A percentile compares a stretch with the other conserved stretches of the same genome.
These are phyloP conservation scores for Avena insularis DNA, from an alignment of 176 grass and related monocot species.

Conservation along the genomic window DNA sequence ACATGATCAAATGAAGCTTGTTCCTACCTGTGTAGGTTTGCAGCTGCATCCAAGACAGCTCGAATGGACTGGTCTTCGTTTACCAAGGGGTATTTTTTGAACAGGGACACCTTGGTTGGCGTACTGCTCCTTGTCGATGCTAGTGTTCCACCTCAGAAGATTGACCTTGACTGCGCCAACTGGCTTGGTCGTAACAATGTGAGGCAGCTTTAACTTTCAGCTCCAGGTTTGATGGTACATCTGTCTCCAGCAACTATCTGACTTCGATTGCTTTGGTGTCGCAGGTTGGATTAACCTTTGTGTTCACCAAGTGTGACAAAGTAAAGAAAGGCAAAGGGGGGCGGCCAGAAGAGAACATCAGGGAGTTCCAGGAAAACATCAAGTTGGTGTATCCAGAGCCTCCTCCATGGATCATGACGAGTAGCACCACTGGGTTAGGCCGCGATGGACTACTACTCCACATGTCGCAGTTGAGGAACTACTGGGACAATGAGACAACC, in stretches of 20 bases:
- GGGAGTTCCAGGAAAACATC: slow-evolving; percentile 62
- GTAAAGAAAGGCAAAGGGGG: slow-evolving; percentile 74
- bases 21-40: slow-evolving; percentile 62
- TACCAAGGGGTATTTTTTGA: slow-evolving; percentile 68
- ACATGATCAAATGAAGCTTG: neutral
- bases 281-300: slow-evolving; percentile 26
- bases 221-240: no score
- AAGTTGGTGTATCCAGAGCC: slow-evolving; percentile 62
- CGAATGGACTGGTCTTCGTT: slow-evolving; percentile 93
- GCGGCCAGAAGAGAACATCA: slow-evolving; percentile 71
- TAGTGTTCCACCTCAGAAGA: slow-evolving; percentile 80
- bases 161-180: slow-evolving; percentile 51
- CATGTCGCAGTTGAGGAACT: slow-evolving; percentile 90
- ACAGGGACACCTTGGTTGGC: slow-evolving; percentile 67
- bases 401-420: slow-evolving; percentile 98
- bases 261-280: no score
- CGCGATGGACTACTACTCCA: slow-evolving; percentile 73
- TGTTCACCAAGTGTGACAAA: slow-evolving; percentile 99
- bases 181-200: no score
- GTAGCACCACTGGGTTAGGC: slow-evolving; percentile 73
- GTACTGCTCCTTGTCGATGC: slow-evolving; percentile 92
- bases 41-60: slow-evolving; percentile 71
- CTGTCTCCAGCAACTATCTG: no score
- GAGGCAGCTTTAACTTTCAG: no score
- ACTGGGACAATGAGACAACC: slow-evolving; percentile 74